Percentiles rank a stretch among this genome's conserved stretches.
These are phyloP conservation scores for Solanum hybrid DNA, from an alignment of 305 asterid genomes.

Conservation along the genomic window DNA sequence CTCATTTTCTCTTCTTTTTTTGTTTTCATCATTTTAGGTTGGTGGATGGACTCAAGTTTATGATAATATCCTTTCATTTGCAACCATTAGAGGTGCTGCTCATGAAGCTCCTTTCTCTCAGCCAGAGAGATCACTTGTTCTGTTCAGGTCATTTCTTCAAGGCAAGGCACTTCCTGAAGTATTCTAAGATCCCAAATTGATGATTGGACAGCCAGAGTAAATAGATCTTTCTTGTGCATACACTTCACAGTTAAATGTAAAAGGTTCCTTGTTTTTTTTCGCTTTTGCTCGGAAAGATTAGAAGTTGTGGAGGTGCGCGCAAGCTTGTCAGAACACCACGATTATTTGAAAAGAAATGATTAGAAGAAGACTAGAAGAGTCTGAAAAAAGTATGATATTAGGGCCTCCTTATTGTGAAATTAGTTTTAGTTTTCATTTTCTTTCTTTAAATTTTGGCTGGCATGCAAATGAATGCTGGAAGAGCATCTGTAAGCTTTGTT, in stretches of 20 bases:
- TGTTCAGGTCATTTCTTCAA: slow-evolving; percentile 46
- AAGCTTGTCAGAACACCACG: background rate
- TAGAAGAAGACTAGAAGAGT: background rate
- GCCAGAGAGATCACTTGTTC: slow-evolving; percentile 68
- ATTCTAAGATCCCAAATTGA: slow-evolving; percentile 1
- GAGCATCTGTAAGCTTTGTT: background rate
- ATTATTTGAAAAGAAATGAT: background rate
- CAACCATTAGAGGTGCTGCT: slow-evolving; percentile 72
- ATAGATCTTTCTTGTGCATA: slow-evolving; percentile 12
- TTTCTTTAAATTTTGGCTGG: background rate
- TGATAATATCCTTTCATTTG: slow-evolving; percentile 57
- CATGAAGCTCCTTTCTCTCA: slow-evolving; percentile 77
- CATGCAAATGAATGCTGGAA: background rate
- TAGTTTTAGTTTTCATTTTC: background rate
- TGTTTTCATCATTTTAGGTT: slow-evolving; percentile 20
- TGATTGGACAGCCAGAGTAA: background rate
- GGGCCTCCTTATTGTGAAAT: background rate
- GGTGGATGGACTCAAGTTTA: slow-evolving; percentile 72
- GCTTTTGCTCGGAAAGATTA: background rate
- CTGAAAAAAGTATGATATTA: background rate
- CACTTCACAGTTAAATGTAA: background rate
- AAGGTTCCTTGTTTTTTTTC: background rate
- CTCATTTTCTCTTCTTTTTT: background rate
- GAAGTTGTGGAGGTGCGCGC: background rate
- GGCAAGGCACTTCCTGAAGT: slow-evolving; percentile 45